These are phyloP conservation scores for Leccinum griseonigrum DNA, from an alignment of 1,284 basidiomycete species.

Conservation along the genomic window DNA sequence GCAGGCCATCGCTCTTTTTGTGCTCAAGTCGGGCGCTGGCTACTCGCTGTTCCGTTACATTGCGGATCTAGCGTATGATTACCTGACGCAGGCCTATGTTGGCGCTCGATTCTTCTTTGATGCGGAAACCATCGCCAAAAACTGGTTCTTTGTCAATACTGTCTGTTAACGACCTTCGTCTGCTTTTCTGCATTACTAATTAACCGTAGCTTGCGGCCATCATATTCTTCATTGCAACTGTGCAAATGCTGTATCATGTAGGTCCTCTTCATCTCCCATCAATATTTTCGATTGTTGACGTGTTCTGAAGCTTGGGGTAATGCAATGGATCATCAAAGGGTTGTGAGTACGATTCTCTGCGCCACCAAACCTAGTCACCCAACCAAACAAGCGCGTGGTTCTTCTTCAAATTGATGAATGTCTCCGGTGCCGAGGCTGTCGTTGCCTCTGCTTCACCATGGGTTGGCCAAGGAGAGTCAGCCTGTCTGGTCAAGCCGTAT, in stretches of 20 bases:
- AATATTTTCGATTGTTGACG: background rate
- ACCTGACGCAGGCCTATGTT: conserved; percentile 58
- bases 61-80: conserved; percentile 71
- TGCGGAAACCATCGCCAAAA: conserved; percentile 52
- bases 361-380: background rate
- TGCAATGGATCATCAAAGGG: conserved; percentile 86
- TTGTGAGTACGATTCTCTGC: conserved; percentile 47
- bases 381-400: conserved; percentile 69
- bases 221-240: conserved; percentile 86
- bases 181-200: conserved; percentile 9
- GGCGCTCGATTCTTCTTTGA: conserved; percentile 83
- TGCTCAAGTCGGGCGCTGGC: conserved; percentile 78
- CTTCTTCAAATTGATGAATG: conserved; percentile 86
- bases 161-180: conserved; percentile 37
- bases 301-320: conserved; percentile 58
- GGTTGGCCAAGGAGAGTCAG: conserved; percentile 87
- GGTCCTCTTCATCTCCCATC: conserved; percentile 12
- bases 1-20: conserved; percentile 82
- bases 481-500: conserved; percentile 83
- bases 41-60: conserved; percentile 82
- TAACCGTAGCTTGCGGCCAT: conserved; percentile 59
- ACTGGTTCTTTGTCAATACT: conserved; percentile 82
- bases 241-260: conserved; percentile 83
- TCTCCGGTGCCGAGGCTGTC: conserved; percentile 89
- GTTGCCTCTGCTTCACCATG: conserved; percentile 90